Conservation (phyloP, 352 stramenopile species). For the Phytophthora pistaciae region DNA sequence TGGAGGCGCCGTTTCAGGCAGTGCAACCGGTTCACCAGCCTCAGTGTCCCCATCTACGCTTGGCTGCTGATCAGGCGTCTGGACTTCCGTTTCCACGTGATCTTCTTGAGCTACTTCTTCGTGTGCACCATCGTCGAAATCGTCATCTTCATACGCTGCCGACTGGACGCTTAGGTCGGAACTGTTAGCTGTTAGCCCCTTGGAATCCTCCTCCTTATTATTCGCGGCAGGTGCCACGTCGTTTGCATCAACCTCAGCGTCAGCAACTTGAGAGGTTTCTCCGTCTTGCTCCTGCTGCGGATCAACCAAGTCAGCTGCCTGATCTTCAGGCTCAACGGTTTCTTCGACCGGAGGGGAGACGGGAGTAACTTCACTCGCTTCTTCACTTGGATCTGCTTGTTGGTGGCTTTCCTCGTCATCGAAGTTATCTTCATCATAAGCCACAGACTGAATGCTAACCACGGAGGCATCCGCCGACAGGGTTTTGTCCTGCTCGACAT, state of each 20-base stretch:
- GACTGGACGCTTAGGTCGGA: constrained; percentile 29
- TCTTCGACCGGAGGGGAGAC: constrained; percentile 5
- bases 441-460: constrained; percentile 26
- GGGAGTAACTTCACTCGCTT: neutral
- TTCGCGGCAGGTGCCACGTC: neutral
- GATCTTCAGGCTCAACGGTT: neutral
- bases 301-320: neutral
- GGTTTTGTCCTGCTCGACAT: constrained; percentile 9
- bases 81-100: constrained; percentile 3
- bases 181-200: constrained; percentile 16
- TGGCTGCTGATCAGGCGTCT: neutral
- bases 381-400: constrained; percentile 11
- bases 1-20: neutral
- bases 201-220: constrained; percentile 7
- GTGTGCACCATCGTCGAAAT: constrained; percentile 27
- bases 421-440: constrained; percentile 38
- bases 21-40: neutral
- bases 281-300: neutral
- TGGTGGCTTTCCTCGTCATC: constrained; percentile 26
- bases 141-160: constrained; percentile 35
- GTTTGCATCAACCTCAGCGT: constrained; percentile 4
- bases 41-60: neutral
- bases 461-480: constrained; percentile 16
- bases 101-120: constrained; percentile 2
- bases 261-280: neutral